Evolutionary conservation across 345 rosid species (phyloP), one percentile per base, ranked within the genome.

Genomic region (Ailanthus altissimus): DNA sequence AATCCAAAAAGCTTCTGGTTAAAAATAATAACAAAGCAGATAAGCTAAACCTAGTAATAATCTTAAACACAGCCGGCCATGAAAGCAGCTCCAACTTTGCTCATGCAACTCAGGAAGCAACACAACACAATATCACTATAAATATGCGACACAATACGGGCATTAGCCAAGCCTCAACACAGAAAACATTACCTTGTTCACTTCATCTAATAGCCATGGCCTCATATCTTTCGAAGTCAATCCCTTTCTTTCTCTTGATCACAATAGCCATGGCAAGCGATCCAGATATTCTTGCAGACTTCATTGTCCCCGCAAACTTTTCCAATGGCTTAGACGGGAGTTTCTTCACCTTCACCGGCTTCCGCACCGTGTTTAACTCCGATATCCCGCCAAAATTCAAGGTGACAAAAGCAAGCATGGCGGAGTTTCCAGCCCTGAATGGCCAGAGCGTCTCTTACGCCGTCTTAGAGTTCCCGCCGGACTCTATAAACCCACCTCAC

Each of bases 381-480:
- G 61, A 20, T 13, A 15, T 25, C 23, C 84, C 78, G 0, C 5
- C 57, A 26, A 50, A 16, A 12, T 77, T 78, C 72, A 73, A 38
- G 6, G 42, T 43, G 16, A 51, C 78, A n/a, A 1, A 81, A 81
- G 75, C 63, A 1, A 75, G 76, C 72, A 0, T 26, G n/a, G 46
- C 36, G 8, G 76, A 81, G 64, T 74, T 78, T 78, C 84, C 77
- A 3, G 73, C 79, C n/a, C 60, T 81, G 1, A 58, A 78, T 13
- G 84, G 84, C 10, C 84, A 81, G 69, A 75, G 84, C 12, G 81
- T 81, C 5, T 74, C 84, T 8, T 59, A 59, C 23, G 77, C 81
- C 0, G 63, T 81, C 14, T 49, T 81, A 9, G 60, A 74, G 57
- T 81, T 13, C 42, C 81, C 84, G 1, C 68, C 58, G 1, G 77